These are phyloP conservation scores for Stromatinia cepivora DNA, from an alignment of 2,329 filamentous ascomycete genomes.

Conservation along the genomic window DNA sequence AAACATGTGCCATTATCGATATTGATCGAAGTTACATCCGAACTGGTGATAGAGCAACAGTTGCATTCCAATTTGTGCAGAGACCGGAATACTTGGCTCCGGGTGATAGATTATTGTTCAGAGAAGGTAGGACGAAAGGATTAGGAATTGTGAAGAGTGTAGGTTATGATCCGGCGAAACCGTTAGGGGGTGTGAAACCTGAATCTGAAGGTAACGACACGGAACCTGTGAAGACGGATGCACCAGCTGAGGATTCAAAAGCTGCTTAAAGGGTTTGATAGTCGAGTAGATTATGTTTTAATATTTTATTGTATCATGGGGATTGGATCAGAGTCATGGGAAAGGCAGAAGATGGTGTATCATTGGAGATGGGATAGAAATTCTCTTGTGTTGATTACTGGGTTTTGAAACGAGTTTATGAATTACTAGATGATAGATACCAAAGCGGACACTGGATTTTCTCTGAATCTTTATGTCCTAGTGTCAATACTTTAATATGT, in stretches of 20 bases:
- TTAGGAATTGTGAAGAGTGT: constrained; percentile 90
- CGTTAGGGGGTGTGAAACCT: constrained; percentile 41
- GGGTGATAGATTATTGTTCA: constrained; percentile 87
- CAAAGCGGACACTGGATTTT: no score
- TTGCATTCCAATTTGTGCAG: constrained; percentile 94
- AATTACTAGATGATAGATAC: no score
- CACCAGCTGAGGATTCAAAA: neutral
- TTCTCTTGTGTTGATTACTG: neutral
- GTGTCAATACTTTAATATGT: no score
- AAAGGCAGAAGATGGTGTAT: neutral
- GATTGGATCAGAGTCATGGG: neutral
- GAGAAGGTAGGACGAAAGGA: constrained; percentile 93
- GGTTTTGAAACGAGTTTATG: neutral
- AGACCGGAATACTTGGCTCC: constrained; percentile 87
- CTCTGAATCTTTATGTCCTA: no score
- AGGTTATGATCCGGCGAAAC: constrained; percentile 73
- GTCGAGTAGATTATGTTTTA: neutral
- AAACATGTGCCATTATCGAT: constrained; percentile 96
- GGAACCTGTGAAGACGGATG: neutral
- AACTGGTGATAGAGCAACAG: constrained; percentile 88
- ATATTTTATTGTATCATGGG: neutral
- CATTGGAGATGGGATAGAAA: neutral
- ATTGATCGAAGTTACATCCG: constrained; percentile 95
- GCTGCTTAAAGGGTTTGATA: neutral
- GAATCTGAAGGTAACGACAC: constrained; percentile 13